Conservation (phyloP, 305 asterid genomes). For the Rubia balearica region DNA sequence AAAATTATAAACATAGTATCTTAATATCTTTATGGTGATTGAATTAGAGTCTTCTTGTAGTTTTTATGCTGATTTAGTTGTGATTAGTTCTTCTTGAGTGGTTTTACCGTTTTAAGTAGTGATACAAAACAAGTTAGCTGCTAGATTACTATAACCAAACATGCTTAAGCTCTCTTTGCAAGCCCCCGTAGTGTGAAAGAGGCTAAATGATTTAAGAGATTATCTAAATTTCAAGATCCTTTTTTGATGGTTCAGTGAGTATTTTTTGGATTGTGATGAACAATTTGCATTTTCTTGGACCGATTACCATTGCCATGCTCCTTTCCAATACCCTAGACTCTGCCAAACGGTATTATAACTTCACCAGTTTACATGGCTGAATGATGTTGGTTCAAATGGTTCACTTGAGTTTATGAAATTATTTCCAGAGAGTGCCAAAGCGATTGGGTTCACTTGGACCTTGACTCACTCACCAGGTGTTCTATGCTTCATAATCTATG, state of each 20-base stretch:
- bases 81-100: background rate
- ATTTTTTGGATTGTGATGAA: background rate
- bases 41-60: background rate
- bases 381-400: no score
- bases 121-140: background rate
- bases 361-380: background rate
- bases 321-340: constrained; percentile 23
- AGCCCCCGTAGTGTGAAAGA: background rate
- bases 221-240: background rate
- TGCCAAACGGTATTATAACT: constrained; percentile 19
- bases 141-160: background rate
- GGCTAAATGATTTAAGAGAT: background rate
- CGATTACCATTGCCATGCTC: constrained; percentile 23
- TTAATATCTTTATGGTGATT: background rate
- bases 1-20: background rate
- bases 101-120: background rate
- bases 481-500: no score
- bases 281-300: constrained; percentile 12
- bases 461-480: no score
- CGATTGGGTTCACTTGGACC: no score
- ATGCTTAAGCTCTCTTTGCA: background rate
- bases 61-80: background rate
- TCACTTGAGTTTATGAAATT: no score
- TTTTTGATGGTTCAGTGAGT: background rate
- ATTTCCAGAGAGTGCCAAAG: no score